Conservation (phyloP, 805 yeast species). For the Yamadazyma phyllophila region DNA sequence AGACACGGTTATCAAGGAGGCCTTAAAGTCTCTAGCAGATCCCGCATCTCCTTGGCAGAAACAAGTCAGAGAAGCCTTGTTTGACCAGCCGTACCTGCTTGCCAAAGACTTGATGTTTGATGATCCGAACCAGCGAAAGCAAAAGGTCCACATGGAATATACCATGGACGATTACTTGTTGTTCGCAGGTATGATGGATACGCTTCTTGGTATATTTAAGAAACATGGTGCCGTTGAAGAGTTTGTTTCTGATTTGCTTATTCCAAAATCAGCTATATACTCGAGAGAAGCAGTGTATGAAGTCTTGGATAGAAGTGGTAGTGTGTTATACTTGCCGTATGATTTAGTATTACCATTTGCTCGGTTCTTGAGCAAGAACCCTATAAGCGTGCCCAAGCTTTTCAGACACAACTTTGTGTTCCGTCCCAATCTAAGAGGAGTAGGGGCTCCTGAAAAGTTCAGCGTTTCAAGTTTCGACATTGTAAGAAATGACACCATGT, state of each 20-base stretch:
- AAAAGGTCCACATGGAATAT: conserved; percentile 24
- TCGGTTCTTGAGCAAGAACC: conserved; percentile 68
- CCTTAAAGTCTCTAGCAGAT: conserved; percentile 78
- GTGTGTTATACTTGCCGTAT: conserved; percentile 83
- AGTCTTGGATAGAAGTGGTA: conserved; percentile 80
- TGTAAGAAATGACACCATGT: conserved; percentile 45
- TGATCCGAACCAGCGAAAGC: conserved; percentile 29
- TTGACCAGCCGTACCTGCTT: conserved; percentile 78
- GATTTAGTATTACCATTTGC: conserved; percentile 92
- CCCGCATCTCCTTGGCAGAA: conserved; percentile 94
- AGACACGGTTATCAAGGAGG: conserved; percentile 86
- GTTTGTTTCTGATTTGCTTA: conserved; percentile 58
- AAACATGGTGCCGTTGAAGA: conserved; percentile 88
- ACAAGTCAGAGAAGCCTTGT: conserved; percentile 83
- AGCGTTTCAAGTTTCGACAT: conserved; percentile 88
- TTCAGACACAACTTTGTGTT: conserved; percentile 80
- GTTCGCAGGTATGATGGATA: conserved; percentile 57
- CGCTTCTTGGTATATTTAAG: conserved; percentile 61
- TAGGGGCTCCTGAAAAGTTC: conserved; percentile 70
- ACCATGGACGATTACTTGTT: conserved; percentile 49
- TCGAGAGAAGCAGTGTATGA: conserved; percentile 69
- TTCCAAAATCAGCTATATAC: conserved; percentile 76
- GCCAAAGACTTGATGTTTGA: conserved; percentile 87
- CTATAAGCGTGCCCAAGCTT: conserved; percentile 52
- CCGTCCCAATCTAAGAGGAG: conserved; percentile 56